Evolutionary conservation across 495 filamentous ascomycete genomes (phyloP), one percentile per base, ranked within the genome.

Genomic region (Hypoxylon crocopeplum): DNA sequence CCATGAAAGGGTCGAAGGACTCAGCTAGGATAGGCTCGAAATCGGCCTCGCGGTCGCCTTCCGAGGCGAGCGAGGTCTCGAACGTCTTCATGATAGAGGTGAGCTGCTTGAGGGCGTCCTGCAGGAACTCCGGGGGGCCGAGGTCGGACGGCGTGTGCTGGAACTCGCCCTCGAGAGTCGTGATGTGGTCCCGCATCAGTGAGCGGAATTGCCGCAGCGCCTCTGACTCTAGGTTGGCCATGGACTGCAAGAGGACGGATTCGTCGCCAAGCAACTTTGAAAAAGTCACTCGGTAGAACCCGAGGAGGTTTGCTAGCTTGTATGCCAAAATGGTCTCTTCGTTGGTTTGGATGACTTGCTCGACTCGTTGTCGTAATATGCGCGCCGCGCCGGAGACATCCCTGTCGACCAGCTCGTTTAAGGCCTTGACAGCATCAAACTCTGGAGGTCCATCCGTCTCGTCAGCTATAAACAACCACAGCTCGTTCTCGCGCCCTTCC

Each of bases 281-380:
- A 61, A 98, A 97, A 1, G 90, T 98, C 32, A 81, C 78, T 41
- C 84, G 86, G 75, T 99, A 99, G 75, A 98, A 99, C 40, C 83
- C 82, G 25, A 98, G 81, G 1, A 98, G 74, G 55, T 95, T 97
- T 13, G 90, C 86, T 30, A 97, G 86, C 65, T 91, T 91, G 78
- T 96, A 99, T 44, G 90, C 87, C 37, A 93, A 77, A 19, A 93
- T 88, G 0, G 90, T 86, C 48, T 97, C 92, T 54, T 97, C 94
- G 66, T 97, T 91, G 45, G 88, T 90, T 63, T 96, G 91, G 27
- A 97, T 89, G 22, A 95, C 89, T 56, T 97, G 89, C 73, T 96
- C 92, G 47, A 93, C 85, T 11, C 93, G 81, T 69, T 96, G 92
- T 6, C 88, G 84, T 7, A 97, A 74, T 10, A 90, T 83, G 7